These are phyloP conservation scores for Picea sitchensis DNA, from an alignment of 75 land plant genomes.

Conservation along the genomic window DNA sequence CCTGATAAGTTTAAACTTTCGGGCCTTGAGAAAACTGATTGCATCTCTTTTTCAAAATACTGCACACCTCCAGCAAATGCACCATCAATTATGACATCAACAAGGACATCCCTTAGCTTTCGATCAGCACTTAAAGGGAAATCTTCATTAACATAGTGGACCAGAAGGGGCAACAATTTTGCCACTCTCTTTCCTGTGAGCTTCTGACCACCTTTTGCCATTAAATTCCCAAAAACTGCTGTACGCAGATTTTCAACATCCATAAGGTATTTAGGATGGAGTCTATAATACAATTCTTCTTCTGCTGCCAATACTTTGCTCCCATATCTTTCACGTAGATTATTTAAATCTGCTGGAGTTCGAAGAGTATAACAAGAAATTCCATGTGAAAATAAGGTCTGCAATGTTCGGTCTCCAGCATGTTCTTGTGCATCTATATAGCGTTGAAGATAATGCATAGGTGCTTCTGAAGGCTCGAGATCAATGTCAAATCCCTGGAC, in stretches of 20 bases:
- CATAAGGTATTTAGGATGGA: conserved; percentile 36
- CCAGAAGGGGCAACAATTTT: conserved; percentile 39
- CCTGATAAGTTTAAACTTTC: conserved; percentile 4
- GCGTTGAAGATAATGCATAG: conserved; percentile 36
- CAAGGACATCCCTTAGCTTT: conserved; percentile 42
- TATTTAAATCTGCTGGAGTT: conserved; percentile 46
- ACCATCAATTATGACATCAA: conserved; percentile 40
- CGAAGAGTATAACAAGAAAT: conserved; percentile 42
- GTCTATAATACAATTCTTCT: conserved; percentile 25
- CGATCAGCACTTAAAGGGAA: conserved; percentile 47
- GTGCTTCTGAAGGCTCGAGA: conserved; percentile 23
- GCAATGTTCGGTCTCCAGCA: conserved; percentile 45
- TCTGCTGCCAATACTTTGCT: conserved; percentile 42
- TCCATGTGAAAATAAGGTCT: conserved; percentile 42
- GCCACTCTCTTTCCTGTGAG: conserved; percentile 40
- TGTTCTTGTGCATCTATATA: conserved; percentile 43
- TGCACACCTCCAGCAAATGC: conserved; percentile 48
- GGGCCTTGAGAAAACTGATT: conserved; percentile 17
- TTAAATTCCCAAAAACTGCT: conserved; percentile 35
- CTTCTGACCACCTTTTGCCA: conserved; percentile 36
- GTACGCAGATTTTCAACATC: conserved; percentile 29
- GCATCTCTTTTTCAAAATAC: conserved; percentile 38
- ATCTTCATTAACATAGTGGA: conserved; percentile 51
- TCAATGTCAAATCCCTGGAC: conserved; percentile 55
- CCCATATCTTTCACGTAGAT: conserved; percentile 40